Base-by-base conservation (phyloP, 768 basidiomycete genomes). In the Boletus tylopilopsis region DNA sequence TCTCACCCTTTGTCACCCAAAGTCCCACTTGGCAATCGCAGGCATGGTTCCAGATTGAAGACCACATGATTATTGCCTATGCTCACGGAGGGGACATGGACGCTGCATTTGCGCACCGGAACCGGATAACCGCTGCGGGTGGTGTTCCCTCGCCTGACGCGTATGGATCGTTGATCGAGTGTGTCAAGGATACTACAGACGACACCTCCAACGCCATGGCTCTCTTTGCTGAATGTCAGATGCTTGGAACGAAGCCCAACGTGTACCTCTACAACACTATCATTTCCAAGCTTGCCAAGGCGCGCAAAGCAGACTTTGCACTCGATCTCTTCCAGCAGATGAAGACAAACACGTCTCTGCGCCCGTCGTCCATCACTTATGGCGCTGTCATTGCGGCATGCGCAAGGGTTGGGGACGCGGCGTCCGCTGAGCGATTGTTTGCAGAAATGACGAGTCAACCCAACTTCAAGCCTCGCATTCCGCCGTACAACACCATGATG, bases 401-500 rank as follows among this genome's bases (percentile, higher is more conserved):
- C 68, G 91, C 90, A 32, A 80, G 95, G 49, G 92, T 96, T 3
- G 96, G 96, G 2, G 94, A 98, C 63, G 79, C 81, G 6, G 70
- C 73, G 4, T 83, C 87, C 0, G 96, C 96, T 6, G 90, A 90
- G 67, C 71, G 74, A 9, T 70, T 96, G 38, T 99, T 96, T 71
- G 62, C 69, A 47, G 94, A 97, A 73, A 98, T 99, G 96, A 66
- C 74, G 0, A 55, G 68, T 37, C 75, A 81, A 51, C 73, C 68
- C 30, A 86, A 85, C 57, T 97, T 93, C 76, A 86, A 77, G 70
- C 86, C 94, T 9, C 77, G 94, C 7, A 84, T 96, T 1, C 96
- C 95, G 18, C 95, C 95, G 1, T 99, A 85, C 77, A 99, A 99
- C 72, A 94, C 88, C 29, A 96, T 99, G 94, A 97, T 99, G 81